Conservation (phyloP, 2,329 filamentous ascomycete genomes). For the Stachybotrys echinatus region DNA sequence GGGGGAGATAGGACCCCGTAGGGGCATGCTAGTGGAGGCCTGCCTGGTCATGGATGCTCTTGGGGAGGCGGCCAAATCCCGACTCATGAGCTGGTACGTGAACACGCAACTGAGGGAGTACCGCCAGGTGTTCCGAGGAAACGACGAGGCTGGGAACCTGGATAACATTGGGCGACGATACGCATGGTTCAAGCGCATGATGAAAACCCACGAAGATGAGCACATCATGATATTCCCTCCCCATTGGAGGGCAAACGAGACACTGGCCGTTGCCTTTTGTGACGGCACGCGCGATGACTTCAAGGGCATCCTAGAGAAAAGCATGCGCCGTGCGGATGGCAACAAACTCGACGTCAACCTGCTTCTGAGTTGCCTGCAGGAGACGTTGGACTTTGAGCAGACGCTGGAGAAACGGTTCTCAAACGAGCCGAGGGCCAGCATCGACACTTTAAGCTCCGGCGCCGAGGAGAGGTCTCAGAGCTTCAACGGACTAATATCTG, state of each 20-base stretch:
- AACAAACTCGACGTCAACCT: constrained; percentile 85
- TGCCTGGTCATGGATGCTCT: constrained; percentile 93
- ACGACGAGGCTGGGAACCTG: constrained; percentile 90
- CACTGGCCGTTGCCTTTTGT: constrained; percentile 86
- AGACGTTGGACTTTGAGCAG: constrained; percentile 96
- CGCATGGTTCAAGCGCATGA: constrained; percentile 92
- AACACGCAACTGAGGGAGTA: constrained; percentile 97
- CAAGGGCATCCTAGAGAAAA: constrained; percentile 83
- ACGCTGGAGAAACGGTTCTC: constrained; percentile 80
- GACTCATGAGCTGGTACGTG: constrained; percentile 93
- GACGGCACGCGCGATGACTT: constrained; percentile 95
- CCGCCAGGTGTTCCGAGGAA: constrained; percentile 89
- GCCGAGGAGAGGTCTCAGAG: constrained; percentile 68
- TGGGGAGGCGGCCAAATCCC: constrained; percentile 75
- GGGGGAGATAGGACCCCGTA: constrained; percentile 68
- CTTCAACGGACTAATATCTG: constrained; percentile 88
- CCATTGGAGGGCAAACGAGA: constrained; percentile 86
- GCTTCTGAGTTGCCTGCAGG: constrained; percentile 81
- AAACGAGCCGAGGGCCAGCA: constrained; percentile 68
- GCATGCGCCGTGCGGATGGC: constrained; percentile 72
- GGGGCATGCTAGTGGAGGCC: constrained; percentile 72
- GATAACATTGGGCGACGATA: constrained; percentile 96
- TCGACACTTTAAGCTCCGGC: constrained; percentile 84
- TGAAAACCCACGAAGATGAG: constrained; percentile 93
- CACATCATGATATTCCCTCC: constrained; percentile 82